Evolutionary conservation across 1,284 basidiomycete species (phyloP).

Genomic region (Trichosporon sp.): DNA sequence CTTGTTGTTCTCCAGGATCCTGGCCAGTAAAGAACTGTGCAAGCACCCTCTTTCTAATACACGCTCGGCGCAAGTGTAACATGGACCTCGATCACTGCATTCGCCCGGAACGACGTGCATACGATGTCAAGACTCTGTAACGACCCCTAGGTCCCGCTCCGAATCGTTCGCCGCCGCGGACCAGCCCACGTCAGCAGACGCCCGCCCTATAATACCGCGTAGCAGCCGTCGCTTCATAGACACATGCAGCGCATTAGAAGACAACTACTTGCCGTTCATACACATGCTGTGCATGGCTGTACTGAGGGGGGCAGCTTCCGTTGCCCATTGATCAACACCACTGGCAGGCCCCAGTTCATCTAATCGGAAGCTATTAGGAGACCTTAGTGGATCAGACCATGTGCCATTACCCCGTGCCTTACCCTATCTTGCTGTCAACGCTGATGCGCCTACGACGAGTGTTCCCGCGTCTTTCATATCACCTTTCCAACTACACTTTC

Average conservation of each 20-base stretch:
- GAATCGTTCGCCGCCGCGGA: too few species aligned
- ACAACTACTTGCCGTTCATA: too few species aligned
- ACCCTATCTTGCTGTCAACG: neutral
- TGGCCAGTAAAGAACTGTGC: slow-evolving; percentile 21
- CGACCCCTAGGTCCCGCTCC: too few species aligned
- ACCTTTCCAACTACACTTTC: neutral
- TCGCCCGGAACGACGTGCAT: too few species aligned
- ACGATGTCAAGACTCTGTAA: too few species aligned
- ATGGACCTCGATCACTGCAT: neutral
- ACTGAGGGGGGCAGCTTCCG: too few species aligned
- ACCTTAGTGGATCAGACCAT: neutral
- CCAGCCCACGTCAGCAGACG: too few species aligned
- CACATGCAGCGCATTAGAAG: neutral
- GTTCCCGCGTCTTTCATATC: neutral
- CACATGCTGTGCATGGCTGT: too few species aligned
- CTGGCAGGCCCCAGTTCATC: neutral
- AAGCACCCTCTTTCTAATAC: too few species aligned
- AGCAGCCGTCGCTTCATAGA: neutral
- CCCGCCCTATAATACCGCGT: neutral
- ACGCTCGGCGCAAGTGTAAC: neutral
- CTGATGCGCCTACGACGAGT: too few species aligned
- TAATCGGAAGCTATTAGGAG: neutral
- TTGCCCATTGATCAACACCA: too few species aligned
- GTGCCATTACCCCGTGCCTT: neutral
- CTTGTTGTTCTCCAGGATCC: slow-evolving; percentile 80